Conservation (phyloP, 129 eudicot genomes). For the Kitagawia praeruptora region DNA sequence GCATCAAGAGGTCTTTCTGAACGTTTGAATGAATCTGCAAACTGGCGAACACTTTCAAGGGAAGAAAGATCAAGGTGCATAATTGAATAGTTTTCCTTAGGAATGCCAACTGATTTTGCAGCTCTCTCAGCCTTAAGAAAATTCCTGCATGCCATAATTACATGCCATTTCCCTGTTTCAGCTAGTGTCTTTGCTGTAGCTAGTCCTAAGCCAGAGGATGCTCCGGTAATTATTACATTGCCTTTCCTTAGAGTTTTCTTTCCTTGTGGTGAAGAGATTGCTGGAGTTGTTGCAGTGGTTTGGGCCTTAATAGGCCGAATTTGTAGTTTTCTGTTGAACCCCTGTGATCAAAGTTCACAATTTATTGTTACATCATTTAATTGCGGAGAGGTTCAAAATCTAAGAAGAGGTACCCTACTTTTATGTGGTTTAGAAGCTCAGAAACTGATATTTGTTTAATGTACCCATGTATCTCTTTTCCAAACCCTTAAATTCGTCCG, state of each 20-base stretch:
- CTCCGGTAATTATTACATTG: conserved; percentile 76
- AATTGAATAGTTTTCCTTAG: conserved; percentile 64
- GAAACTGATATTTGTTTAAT: not conserved
- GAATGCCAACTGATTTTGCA: conserved; percentile 69
- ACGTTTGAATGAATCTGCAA: conserved; percentile 57
- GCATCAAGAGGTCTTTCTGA: conserved; percentile 77
- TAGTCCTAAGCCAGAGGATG: conserved; percentile 89
- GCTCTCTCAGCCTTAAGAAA: conserved; percentile 91
- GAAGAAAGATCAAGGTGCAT: conserved; percentile 97
- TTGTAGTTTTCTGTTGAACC: conserved; percentile 28
- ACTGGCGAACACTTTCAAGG: conserved; percentile 89
- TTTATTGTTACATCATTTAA: not conserved
- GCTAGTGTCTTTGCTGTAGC: conserved; percentile 86
- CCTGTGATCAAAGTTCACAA: conserved; percentile 24
- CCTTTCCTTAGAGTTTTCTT: conserved; percentile 89
- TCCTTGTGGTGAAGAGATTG: conserved; percentile 37
- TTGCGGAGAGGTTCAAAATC: not conserved
- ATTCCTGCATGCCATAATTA: conserved; percentile 87
- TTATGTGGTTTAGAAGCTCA: not conserved
- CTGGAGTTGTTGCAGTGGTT: conserved; percentile 59
- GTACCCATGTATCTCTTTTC: not conserved
- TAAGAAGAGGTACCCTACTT: not conserved
- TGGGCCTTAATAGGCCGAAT: conserved; percentile 53
- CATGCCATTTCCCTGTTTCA: conserved; percentile 65
- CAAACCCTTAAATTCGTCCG: not conserved